These are phyloP conservation scores for Firmiana major DNA, from an alignment of 345 rosid species.

Conservation along the genomic window DNA sequence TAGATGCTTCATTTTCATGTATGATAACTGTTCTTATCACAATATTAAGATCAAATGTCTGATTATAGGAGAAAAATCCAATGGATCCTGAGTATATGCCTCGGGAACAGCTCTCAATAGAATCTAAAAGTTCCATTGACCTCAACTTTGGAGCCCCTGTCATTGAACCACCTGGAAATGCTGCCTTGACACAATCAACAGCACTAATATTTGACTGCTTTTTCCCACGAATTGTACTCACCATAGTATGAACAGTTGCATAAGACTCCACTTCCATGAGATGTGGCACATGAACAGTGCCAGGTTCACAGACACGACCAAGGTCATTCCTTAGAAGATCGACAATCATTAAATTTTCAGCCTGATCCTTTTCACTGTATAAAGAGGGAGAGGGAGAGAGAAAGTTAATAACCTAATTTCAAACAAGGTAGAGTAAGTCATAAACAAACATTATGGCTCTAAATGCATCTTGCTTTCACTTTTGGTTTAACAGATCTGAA, in stretches of 20 bases:
- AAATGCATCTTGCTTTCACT: background rate
- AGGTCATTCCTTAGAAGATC: conserved; percentile 95
- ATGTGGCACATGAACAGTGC: conserved; percentile 86
- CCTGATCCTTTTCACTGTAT: conserved; percentile 92
- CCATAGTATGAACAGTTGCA: conserved; percentile 97
- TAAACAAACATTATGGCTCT: background rate
- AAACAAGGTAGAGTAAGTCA: background rate
- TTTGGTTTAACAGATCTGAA: background rate
- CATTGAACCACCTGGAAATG: conserved; percentile 98
- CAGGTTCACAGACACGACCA: conserved; percentile 86
- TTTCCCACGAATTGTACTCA: conserved; percentile 72
- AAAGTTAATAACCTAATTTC: background rate
- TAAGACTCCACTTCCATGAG: conserved; percentile 97
- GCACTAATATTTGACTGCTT: conserved; percentile 59
- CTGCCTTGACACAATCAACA: conserved; percentile 72
- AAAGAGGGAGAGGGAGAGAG: background rate
- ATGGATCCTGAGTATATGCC: conserved; percentile 92
- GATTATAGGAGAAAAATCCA: conserved; percentile 82
- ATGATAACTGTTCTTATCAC: conserved; percentile 86
- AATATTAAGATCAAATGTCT: conserved; percentile 82
- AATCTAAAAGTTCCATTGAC: conserved; percentile 84
- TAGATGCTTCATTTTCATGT: conserved; percentile 80
- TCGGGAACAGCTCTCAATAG: conserved; percentile 72
- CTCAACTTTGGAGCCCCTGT: conserved; percentile 96
- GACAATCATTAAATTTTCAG: conserved; percentile 96